Evolutionary conservation across 1,284 basidiomycete species (phyloP), one percentile per base, ranked within the genome.

Genomic region (Malassezia arunalokei): DNA sequence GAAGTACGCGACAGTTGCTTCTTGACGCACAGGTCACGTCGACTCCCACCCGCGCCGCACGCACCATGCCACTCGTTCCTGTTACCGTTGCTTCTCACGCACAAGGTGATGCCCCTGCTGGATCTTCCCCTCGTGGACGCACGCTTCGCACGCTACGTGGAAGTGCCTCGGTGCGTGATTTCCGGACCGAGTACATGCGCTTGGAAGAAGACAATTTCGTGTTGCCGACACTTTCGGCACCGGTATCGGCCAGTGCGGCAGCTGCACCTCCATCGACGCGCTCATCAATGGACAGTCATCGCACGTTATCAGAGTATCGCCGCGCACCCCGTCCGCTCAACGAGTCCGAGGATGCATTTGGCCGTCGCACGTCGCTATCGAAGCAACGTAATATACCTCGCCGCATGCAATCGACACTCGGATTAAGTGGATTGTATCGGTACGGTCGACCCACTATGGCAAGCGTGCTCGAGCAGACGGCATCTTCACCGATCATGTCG

Each of bases 281-380:
- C 29, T 14, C 47, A 17, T 31, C 35, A 15, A 46, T 37, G 39
- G 65, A 65, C 51, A 65, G 62, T 39, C 59, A 60, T 12, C 64
- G 67, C 52, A 69, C 64, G 50, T 59, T 69, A 8, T 65, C 64
- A 33, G 65, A 68, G 51, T 71, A 69, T 44, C 63, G 68, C 33
- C 63, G 60, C 40, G 62, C 56, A 33, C 58, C 63, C 3, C 45
- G 35, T 20, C 35, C 38, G 30, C 17, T 14, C 1, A 40, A 44
- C n/a, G 35, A 43, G 33, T 38, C 37, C 28, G 47, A 55, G 14
- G 53, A 55, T 35, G 43, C 53, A 6, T 55, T 55, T 17, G 53
- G 53, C 14, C 37, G 43, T 8, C 43, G 47, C 35, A 46, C 53
- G 8, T 37, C 35, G n/a, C 47, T 55, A 8, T 20, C 20, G 33